Base-by-base conservation (phyloP, 306 rosid genomes). In the Medicago ruthenica region DNA sequence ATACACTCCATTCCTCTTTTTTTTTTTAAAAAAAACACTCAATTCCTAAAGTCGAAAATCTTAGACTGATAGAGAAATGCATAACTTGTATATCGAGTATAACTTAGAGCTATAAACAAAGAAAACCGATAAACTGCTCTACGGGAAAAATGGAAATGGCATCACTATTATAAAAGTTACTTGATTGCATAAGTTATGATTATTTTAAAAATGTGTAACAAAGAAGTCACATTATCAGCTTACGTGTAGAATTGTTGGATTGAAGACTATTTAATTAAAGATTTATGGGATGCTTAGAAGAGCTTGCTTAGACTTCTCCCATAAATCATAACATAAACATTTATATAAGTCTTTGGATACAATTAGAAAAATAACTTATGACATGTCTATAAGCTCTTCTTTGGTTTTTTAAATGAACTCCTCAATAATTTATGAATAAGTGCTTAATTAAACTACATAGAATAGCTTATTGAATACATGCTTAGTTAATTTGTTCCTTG, bases 11-110 rank as follows among this genome's bases (percentile, higher is more conserved):
- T 5, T 31, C 36, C 36, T 0, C 36, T 31, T 31, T 3, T 4
- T 0, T 5, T 31, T 31, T 3, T 4, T 24, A 24, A 31, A 31
- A 31, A 31, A 31, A 31, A 45, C 39, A 58, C 40, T 68, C 53
- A 42, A n/a, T 76, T 40, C 6, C 71, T 44, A 51, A 15, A 64
- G 31, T 21, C 21, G 20, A 53, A 41, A 54, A 39, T 22, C 48
- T 59, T 47, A 59, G 42, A 20, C 36, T 27, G 16, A 57, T 17
- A 45, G 74, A 79, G 51, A 62, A 74, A 45, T 64, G 47, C 57
- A 61, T 61, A 27, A 47, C 27, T 37, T 64, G 70, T 64, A 16
- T 14, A 16, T 64, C 4, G 22, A 64, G 70, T 39, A 37, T 64
- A 64, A 64, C 70, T 16, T 16, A 37, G 20, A 31, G 31, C 3